Evolutionary conservation across 306 rosid genomes (phyloP), one percentile per base, ranked within the genome.

Genomic region (Pyrus betulifolia): DNA sequence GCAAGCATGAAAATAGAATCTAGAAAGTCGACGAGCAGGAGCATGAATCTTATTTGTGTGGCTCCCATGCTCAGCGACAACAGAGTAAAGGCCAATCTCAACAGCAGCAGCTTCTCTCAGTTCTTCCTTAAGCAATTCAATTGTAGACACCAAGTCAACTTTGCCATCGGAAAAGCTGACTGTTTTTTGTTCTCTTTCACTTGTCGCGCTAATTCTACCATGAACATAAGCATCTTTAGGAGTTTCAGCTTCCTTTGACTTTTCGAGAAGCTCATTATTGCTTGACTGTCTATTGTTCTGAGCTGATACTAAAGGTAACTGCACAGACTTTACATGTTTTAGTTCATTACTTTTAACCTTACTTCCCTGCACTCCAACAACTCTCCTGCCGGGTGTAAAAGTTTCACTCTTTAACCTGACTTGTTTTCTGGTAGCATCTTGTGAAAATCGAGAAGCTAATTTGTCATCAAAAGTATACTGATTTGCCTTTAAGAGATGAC

Each of bases 11-110:
- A 86, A 80, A 80, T 93, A 93, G 83, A 89, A 91, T 85, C 98
- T 90, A 82, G 91, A 89, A 80, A 93, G 89, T 82, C 98, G 91
- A 60, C 95, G 88, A 80, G 98, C 98, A 69, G 98, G 94, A 65
- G 98, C 93, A 63, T 87, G 98, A 49, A 93, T 95, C 86, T 93
- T 93, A 79, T 80, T 90, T 42, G 95, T 74, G 38, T 93, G 89
- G 83, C 98, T 84, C 45, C 91, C 93, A 76, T 93, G 98, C 68
- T 93, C 98, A 51, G 96, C 96, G 61, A 84, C 85, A 71, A 89
- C 88, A 38, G 98, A 93, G 81, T 89, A 93, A 72, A 93, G 88
- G 45, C 89, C 82, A 86, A 82, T 87, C 86, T 93, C 98, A 68
- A 93, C 87, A 13, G 94, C 91, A 79, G 98, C 98, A 85, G 94